Conservation (phyloP, 1,284 basidiomycete species). For the Cryptococcus depauperatus region DNA sequence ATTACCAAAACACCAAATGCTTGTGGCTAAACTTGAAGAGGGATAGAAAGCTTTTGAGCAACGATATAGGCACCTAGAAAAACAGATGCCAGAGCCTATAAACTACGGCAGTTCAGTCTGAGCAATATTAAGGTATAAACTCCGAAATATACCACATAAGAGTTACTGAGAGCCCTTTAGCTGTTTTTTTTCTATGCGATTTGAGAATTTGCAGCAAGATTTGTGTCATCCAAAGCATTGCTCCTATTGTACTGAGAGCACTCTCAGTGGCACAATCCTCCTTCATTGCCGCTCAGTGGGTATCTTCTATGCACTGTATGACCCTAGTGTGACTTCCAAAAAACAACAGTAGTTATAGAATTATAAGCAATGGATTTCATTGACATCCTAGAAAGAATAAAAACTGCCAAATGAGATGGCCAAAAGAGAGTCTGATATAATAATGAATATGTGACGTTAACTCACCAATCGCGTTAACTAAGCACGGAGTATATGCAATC, state of each 20-base stretch:
- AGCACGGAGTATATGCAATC: too few species aligned
- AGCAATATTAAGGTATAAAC: not conserved
- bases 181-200: constrained; percentile 62
- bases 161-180: constrained; percentile 61
- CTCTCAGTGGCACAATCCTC: constrained; percentile 46
- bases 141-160: constrained; percentile 53
- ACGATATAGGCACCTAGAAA: constrained; percentile 66
- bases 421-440: too few species aligned
- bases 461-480: too few species aligned
- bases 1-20: constrained; percentile 57
- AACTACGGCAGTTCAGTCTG: constrained; percentile 13
- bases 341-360: too few species aligned
- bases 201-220: constrained; percentile 64
- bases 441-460: too few species aligned
- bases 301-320: too few species aligned
- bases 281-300: too few species aligned
- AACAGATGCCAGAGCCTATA: constrained; percentile 58
- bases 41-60: constrained; percentile 61
- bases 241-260: constrained; percentile 56
- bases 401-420: too few species aligned
- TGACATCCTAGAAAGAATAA: too few species aligned
- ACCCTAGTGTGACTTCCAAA: too few species aligned
- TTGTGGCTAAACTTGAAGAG: constrained; percentile 63
- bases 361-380: too few species aligned
- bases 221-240: constrained; percentile 41